Base-by-base conservation (phyloP, 2,329 filamentous ascomycete genomes). In the Colletotrichum siamense region DNA sequence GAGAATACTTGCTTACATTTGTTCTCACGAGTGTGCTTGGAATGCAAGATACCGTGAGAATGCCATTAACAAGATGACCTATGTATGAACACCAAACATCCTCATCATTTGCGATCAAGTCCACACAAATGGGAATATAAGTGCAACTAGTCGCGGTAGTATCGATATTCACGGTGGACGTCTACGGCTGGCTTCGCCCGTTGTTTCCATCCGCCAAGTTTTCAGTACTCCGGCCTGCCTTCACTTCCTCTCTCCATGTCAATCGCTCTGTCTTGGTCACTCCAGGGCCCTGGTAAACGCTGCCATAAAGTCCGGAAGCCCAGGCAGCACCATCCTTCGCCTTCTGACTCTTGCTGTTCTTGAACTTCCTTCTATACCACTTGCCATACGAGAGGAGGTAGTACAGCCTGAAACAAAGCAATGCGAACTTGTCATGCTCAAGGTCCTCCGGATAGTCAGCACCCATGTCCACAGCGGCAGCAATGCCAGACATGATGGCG, bases 381-480 rank as follows among this genome's bases (percentile, higher is more conserved):
- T 88, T 90, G 26, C 92, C 91, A 79, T 93, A 93, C 0, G 86
- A 83, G 4, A 94, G 81, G 65, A 93, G 82, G 75, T 93, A 93
- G 78, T 93, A 93, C 75, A 93, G 80, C 59, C 92, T 82, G 79
- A 93, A 94, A 64, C 88, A 87, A 75, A 93, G 79, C 71, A 93
- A 87, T 0, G 92, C 90, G 79, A 92, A 94, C 69, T 85, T 86
- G 76, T 93, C 92, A n/a, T 90, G 83, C 83, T 93, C 92, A 3
- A 94, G 80, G 79, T 93, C 92, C 76, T 89, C 89, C 0, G 91
- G 91, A 79, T 94, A 95, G 8, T 85, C 84, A 0, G 92, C 93
- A 2, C 93, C 93, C 15, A 95, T 84, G 77, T 93, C 91, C 24
- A 94, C 92, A 0, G 93, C 93, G 2, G 93, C 93, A 5, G 92